Evolutionary conservation across 257 asterid genomes (phyloP).

Genomic region (Solanum tacnaense): DNA sequence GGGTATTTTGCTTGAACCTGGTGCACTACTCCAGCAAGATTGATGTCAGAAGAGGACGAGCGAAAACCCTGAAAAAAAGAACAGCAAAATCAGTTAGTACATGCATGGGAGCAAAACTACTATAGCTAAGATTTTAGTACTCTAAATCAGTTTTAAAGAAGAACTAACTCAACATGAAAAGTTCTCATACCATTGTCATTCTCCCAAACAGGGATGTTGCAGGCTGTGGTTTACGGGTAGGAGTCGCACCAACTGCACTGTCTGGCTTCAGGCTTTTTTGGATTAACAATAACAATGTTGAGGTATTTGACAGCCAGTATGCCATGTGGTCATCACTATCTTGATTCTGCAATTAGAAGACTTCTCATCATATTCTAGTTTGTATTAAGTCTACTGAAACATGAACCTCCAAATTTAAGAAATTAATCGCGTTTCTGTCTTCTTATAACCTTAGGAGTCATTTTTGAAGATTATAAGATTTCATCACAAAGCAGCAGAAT

Average conservation of each 20-base stretch:
- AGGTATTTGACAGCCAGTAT: slow-evolving; percentile 95
- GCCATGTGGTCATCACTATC: slow-evolving; percentile 79
- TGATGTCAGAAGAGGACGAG: slow-evolving; percentile 70
- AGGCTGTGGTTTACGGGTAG: slow-evolving; percentile 51
- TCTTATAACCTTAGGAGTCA: neutral
- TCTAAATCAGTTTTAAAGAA: neutral
- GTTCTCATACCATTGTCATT: slow-evolving; percentile 74
- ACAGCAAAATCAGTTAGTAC: neutral
- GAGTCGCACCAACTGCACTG: slow-evolving; percentile 46
- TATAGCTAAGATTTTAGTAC: neutral
- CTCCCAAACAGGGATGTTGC: slow-evolving; percentile 94
- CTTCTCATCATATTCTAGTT: slow-evolving; percentile 1
- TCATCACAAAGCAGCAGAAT: neutral
- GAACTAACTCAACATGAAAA: neutral
- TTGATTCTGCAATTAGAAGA: slow-evolving; percentile 50
- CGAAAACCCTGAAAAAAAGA: slow-evolving; percentile 63
- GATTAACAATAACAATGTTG: slow-evolving; percentile 77
- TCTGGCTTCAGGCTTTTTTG: slow-evolving; percentile 81
- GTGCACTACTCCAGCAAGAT: slow-evolving; percentile 57
- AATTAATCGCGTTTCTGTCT: neutral
- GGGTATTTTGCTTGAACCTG: slow-evolving; percentile 96
- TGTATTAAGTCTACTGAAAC: neutral
- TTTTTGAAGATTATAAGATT: neutral
- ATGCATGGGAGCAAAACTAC: neutral
- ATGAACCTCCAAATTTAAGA: neutral